Percentiles rank a stretch among this genome's conserved stretches.
These are phyloP conservation scores for Linnemannia schmuckeri DNA, from an alignment of 192 early-diverging fungal species.

Conservation along the genomic window DNA sequence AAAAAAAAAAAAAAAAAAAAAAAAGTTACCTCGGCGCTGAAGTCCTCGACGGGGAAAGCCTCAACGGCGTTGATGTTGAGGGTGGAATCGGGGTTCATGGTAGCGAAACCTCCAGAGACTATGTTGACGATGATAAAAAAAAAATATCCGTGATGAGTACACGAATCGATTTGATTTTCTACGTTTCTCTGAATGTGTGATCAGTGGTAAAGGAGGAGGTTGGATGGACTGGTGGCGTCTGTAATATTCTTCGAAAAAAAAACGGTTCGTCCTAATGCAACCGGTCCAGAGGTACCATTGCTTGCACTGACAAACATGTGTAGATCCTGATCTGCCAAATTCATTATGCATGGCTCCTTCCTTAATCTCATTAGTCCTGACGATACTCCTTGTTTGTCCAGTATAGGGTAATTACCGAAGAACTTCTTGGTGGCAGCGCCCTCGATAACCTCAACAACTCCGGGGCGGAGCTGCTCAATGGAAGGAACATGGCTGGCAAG, in stretches of 20 bases:
- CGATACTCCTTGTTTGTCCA: background rate
- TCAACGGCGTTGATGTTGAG: conserved; percentile 99
- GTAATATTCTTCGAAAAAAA: background rate
- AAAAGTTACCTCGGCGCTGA: conserved; percentile 79
- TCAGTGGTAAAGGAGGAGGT: background rate
- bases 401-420: conserved; percentile 77
- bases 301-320: background rate
- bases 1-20: background rate
- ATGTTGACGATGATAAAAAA: conserved; percentile 1
- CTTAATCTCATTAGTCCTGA: background rate
- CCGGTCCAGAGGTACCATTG: background rate
- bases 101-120: conserved; percentile 97
- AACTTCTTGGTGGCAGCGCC: conserved; percentile 85
- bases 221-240: background rate
- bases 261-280: background rate
- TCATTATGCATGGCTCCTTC: background rate
- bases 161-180: background rate
- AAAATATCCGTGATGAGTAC: background rate
- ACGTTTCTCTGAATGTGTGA: background rate
- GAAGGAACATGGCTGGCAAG: conserved; percentile 97
- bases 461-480: conserved; percentile 95
- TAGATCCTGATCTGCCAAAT: background rate
- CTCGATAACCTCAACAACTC: conserved; percentile 86
- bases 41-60: conserved; percentile 89
- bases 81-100: conserved; percentile 95